Evolutionary conservation across 176 grass and related monocot genomes (phyloP).

Genomic region (Thinopyrum elongatum): DNA sequence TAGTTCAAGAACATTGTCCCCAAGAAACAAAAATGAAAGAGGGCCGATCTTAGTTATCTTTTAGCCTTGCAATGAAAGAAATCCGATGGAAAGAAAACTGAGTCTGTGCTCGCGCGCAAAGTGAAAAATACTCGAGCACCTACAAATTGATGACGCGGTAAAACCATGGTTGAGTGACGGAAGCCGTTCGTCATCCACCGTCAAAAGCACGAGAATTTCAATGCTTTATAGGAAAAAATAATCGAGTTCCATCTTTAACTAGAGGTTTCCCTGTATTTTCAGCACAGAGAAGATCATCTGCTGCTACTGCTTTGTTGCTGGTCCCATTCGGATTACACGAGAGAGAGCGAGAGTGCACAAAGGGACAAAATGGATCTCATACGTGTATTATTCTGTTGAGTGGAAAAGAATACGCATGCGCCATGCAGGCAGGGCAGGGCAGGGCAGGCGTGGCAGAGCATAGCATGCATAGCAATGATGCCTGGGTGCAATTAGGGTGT

Average conservation of each 20-base stretch:
- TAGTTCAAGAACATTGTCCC: neutral
- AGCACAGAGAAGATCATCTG: neutral
- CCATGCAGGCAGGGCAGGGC: neutral
- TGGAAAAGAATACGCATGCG: neutral
- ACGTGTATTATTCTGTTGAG: slow-evolving; percentile 1
- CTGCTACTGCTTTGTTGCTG: neutral
- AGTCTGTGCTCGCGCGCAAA: no score
- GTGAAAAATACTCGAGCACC: no score
- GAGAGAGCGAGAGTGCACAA: neutral
- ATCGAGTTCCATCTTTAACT: no score
- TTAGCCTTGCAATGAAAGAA: no score
- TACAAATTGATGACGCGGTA: no score
- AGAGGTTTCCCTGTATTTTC: neutral
- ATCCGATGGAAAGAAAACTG: no score
- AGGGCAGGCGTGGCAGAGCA: neutral
- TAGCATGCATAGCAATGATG: slow-evolving; percentile 13
- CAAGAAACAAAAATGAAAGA: neutral
- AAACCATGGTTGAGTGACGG: no score
- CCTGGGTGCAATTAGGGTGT: slow-evolving; percentile 33
- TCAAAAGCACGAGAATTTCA: no score
- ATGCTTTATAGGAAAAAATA: no score
- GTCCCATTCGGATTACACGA: neutral
- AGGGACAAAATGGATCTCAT: neutral
- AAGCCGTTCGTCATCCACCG: no score
- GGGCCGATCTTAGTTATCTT: neutral